Base-by-base conservation (phyloP, 495 filamentous ascomycete species). In the Penicillium diatomitis region DNA sequence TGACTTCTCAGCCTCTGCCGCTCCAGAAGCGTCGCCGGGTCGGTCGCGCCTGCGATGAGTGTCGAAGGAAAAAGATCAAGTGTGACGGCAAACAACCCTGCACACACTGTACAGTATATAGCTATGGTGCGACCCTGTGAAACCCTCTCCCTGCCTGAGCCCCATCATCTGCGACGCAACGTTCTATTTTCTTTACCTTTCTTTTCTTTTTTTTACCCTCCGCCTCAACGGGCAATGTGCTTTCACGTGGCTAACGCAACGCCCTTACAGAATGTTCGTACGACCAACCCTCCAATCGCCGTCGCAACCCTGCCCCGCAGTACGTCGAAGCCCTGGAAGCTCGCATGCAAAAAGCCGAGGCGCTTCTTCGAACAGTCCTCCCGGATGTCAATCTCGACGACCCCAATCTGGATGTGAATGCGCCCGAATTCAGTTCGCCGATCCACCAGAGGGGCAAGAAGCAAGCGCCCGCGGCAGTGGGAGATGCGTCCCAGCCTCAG, bases 21-120 rank as follows among this genome's bases (percentile, higher is more conserved):
- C 68, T 90, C 53, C 90, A 95, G 68, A 95, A 96, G 68, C 78
- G 90, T 41, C 78, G 90, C 27, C 75, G 90, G 60, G 90, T 96
- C 31, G 95, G 89, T 37, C 76, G 90, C 48, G 90, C 90, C 11
- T 96, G 90, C 72, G 92, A 97, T 62, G 94, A 98, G 63, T 98
- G 90, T 62, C 79, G 92, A 41, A 76, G 92, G 56, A 98, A 98
- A 69, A 98, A 98, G 68, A 96, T 97, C 65, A 98, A 96, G 67
- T 97, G 91, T 60, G 91, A 96, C 62, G 92, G 92, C 49, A 95
- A 95, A 69, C 90, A 96, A 66, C 94, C 92, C 6, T 98, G 92
- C 66, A 95, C 92, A 2, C 92, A 96, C 66, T 98, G 92, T 68
- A 94, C 89, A 5, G 88, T 96, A 35, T 97, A 98, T 68, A 95